Evolutionary conservation across 2,329 filamentous ascomycete species (phyloP), one percentile per base, ranked within the genome.

Genomic region (Xylaria sp.): DNA sequence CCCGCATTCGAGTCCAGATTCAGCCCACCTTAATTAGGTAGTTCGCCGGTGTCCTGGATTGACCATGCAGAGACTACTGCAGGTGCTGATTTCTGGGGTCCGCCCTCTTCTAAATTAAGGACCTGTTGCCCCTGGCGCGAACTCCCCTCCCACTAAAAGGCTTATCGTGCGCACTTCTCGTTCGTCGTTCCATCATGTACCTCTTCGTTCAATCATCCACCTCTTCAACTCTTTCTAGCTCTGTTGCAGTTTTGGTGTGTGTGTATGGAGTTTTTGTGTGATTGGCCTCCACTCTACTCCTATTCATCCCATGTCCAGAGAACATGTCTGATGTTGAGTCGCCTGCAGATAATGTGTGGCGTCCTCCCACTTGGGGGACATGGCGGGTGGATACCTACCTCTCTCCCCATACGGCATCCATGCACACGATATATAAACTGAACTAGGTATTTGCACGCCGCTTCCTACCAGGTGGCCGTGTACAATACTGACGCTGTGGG

Each of bases 71-170:
- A 39, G 53, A 11, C 69, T 69, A 67, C 67, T 71, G 69, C 69
- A 69, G 51, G 66, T 54, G 61, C 47, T 60, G 47, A 65, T 64
- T 64, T 53, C 53, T 65, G 50, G 65, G 67, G 57, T 67, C 55
- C 69, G 54, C 59, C 58, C n/a, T 53, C 51, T 71, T 69, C 64
- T 67, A 71, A 71, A 69, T 71, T 71, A 66, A 65, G 69, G 67
- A 71, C 60, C 39, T 47, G n/a, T 12, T 56, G 50, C 47, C 51
- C 67, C 61, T 60, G 55, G 47, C 61, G 42, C 61, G 47, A 63
- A 59, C 5, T 51, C 32, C 36, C 56, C 58, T 39, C 53, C 12
- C 30, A 12, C 32, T 59, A 24, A 53, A 64, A 57, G 42, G 42
- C 42, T 54, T 21, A 36, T 51, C 32, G 30, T n/a, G 9, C 14